Evolutionary conservation across 1,284 basidiomycete genomes (phyloP), one percentile per base, ranked within the genome.

Genomic region (Pyrrhoderma lamaoense): DNA sequence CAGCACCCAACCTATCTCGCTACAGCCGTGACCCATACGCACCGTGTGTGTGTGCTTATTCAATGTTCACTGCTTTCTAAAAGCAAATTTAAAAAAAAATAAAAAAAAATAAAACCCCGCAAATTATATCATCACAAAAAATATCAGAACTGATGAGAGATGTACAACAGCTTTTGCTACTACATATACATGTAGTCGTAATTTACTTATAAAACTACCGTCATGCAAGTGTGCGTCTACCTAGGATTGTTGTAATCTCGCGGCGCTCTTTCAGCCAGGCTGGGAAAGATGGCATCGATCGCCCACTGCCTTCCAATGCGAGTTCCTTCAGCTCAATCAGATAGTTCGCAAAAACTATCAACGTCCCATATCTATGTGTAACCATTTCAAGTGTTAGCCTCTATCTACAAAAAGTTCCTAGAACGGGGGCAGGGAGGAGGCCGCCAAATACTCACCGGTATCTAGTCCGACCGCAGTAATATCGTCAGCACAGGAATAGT

Each of bases 311-410:
- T 66, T 64, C 27, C 70, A 64, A 46, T 67, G 68, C 57, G 22
- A 49, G 35, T 39, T 79, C 76, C 54, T 72, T 71, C 63, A 75
- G 77, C 68, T 97, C 95, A 50, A 99, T 81, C 58, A 99, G 72
- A 67, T 96, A 99, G 66, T 96, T 94, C 23, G 96, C 89, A 57
- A 99, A 92, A 5, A 93, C 92, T 59, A 99, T 96, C 43, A 98
- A 71, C 5, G 90, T 86, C 1, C 90, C 93, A 63, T 98, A 96
- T 54, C 87, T 91, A 67, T n/a, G n/a, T n/a, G n/a, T 54, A 27
- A 59, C 42, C 22, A 37, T 23, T 13, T n/a, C n/a, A n/a, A n/a
- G n/a, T n/a, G n/a, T n/a, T n/a, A n/a, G n/a, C n/a, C n/a, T n/a
- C n/a, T n/a, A n/a, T n/a, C n/a, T n/a, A n/a, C n/a, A n/a, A n/a